Evolutionary conservation across 257 asterid genomes (phyloP), one percentile per base, ranked within the genome.

Genomic region (Petunia axillaris): DNA sequence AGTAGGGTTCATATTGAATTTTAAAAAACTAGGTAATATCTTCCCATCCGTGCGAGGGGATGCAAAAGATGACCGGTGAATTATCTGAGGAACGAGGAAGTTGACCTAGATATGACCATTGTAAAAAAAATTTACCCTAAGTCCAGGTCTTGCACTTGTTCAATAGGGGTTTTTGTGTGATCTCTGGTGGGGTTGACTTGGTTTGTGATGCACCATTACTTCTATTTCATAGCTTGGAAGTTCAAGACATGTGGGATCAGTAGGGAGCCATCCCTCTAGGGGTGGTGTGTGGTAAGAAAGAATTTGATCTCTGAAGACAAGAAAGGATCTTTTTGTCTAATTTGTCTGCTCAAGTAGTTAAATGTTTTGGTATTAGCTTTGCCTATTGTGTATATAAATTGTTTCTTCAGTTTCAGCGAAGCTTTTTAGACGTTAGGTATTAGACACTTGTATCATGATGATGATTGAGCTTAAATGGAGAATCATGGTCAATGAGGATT

Each of bases 191-290:
- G 25, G 40, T 71, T 48, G 59, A 48, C 77, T 25, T 48, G 10
- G 60, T 35, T 71, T 71, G 77, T 13, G 10, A 25, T 58, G 10
- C 41, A 70, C 71, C 77, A 25, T 46, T 71, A 43, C 76, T 68
- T 43, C 75, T 67, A n/a, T 41, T 3, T 44, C 39, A 41, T 35
- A 48, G 13, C 25, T 10, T 11, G 43, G 43, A 48, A 10, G 77
- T 71, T 71, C 10, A 35, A 46, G 9, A 46, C 43, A 65, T 15
- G 38, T 38, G 38, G 75, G 75, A 16, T 43, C n/a, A 15, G n/a
- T 40, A 43, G 75, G 54, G 55, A 67, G 35, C 55, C 75, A 41
- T 67, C 55, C 54, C 25, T 67, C 38, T 13, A n/a, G 54, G 75
- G 5, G 36, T 50, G 77, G 77, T 6, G 13, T 73, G 57, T 25